Evolutionary conservation across 192 early-diverging fungal species (phyloP), one percentile per base, ranked within the genome.

Genomic region (Coemansia sp.): DNA sequence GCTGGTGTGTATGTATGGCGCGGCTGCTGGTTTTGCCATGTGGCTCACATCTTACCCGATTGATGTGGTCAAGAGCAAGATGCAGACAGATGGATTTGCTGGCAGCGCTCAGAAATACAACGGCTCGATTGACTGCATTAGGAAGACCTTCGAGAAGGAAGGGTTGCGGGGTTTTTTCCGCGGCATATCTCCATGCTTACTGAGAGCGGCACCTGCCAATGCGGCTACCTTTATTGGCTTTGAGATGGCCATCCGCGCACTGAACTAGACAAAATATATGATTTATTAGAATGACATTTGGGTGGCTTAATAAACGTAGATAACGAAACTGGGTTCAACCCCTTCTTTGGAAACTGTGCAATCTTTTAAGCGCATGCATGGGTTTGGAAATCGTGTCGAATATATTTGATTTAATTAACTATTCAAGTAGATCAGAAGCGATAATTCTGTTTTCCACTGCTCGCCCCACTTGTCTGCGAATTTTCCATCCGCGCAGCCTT

Each of bases 201-300:
- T 95, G 32, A 84, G 96, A 68, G 94, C 96, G 26, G 96, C 92
- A 16, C 96, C 96, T 16, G 92, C 88, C 48, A 98, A 96, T 60
- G 96, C 93, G 8, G 89, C 86, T 19, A 96, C 94, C 10, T 98
- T 98, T 85, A 82, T 95, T 24, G 94, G 94, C 21, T 92, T 89
- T 68, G 90, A 92, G 65, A 71, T 84, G 49, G 85, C 90, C 31
- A 88, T 92, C 82, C 84, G 86, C 30, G 66, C 80, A 7, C 52
- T 81, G 38, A 75, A 68, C 27, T 69, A 61, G 28, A 18, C 10
- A 26, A 58, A 51, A 49, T 21, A 16, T 22, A 4, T 1, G 5
- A 28, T 26, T 6, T 28, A n/a, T 25, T n/a, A 22, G 9, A 5
- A 24, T 26, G 50, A 12, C 50, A 9, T 9, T 49, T 4, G 48